These are phyloP conservation scores for Entomortierella chlamydospora DNA, from an alignment of 192 early-diverging fungal genomes.

Conservation along the genomic window DNA sequence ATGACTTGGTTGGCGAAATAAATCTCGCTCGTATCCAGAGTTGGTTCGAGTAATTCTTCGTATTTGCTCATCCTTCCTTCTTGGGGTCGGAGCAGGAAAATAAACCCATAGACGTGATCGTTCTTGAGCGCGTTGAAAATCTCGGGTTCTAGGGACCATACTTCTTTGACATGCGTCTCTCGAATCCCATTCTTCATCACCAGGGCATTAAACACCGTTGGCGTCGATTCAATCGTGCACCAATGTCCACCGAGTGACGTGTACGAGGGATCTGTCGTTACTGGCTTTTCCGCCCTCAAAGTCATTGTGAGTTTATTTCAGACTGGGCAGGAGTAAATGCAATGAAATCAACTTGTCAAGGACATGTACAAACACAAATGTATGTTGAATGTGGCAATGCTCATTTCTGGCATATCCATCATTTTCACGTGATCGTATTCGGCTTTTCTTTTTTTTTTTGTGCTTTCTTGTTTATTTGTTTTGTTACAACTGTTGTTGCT, in stretches of 20 bases:
- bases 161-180: slow-evolving; percentile 8
- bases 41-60: not conserved
- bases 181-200: slow-evolving; percentile 3
- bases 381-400: too few relatives aligned
- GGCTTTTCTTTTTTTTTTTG: not conserved
- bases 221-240: slow-evolving; percentile 18
- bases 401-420: too few relatives aligned
- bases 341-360: too few relatives aligned
- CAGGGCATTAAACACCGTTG: slow-evolving; percentile 12
- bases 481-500: not conserved
- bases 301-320: not conserved
- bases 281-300: not conserved
- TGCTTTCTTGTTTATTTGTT: too few relatives aligned
- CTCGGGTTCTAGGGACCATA: slow-evolving; percentile 7
- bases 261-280: not conserved
- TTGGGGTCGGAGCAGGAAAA: slow-evolving; percentile 7
- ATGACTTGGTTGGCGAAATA: slow-evolving; percentile 25
- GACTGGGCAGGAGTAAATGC: too few relatives aligned
- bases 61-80: not conserved
- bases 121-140: not conserved
- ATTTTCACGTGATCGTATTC: too few relatives aligned
- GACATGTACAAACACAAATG: too few relatives aligned
- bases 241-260: slow-evolving; percentile 5
- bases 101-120: slow-evolving; percentile 3
- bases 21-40: not conserved